Conservation (phyloP, 192 early-diverging fungal species). For the Umbelopsis isabellina region DNA sequence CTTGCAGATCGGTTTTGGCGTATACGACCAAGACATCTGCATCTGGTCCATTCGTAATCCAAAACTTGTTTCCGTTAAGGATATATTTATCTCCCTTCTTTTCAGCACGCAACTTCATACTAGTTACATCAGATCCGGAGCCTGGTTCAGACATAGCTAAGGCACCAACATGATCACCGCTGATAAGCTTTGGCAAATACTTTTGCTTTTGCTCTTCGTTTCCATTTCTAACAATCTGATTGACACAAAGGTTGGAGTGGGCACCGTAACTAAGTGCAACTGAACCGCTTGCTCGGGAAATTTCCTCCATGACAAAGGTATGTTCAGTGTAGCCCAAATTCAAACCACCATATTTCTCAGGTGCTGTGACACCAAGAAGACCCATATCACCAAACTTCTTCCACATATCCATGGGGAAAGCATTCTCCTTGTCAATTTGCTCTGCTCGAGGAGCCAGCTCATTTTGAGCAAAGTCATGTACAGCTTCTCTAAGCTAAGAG, state of each 20-base stretch:
- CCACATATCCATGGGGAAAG: slow-evolving; percentile 97
- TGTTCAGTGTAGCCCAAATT: slow-evolving; percentile 91
- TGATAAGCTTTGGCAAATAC: slow-evolving; percentile 88
- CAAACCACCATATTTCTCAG: slow-evolving; percentile 87
- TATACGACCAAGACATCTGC: slow-evolving; percentile 90
- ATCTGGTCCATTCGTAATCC: slow-evolving; percentile 97
- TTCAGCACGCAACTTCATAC: slow-evolving; percentile 84
- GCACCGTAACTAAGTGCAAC: slow-evolving; percentile 95
- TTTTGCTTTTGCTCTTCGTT: slow-evolving; percentile 85
- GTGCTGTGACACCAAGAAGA: slow-evolving; percentile 87
- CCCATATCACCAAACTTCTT: slow-evolving; percentile 96
- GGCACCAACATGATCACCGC: slow-evolving; percentile 87
- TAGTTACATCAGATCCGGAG: slow-evolving; percentile 91
- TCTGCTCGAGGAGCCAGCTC: slow-evolving; percentile 83
- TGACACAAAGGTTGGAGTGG: slow-evolving; percentile 96
- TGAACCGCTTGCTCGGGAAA: slow-evolving; percentile 84
- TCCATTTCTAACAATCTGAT: slow-evolving; percentile 93
- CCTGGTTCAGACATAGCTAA: slow-evolving; percentile 94
- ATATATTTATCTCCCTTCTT: slow-evolving; percentile 84
- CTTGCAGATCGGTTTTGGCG: slow-evolving; percentile 81
- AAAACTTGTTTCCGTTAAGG: slow-evolving; percentile 90
- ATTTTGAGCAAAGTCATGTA: slow-evolving; percentile 74
- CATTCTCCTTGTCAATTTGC: slow-evolving; percentile 83
- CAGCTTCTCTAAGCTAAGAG: slow-evolving; percentile 69
- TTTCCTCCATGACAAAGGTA: slow-evolving; percentile 91